phyloP scores from a whole-genome alignment of 164 flowering plant genomes.

The Liriodendron chinense region DNA sequence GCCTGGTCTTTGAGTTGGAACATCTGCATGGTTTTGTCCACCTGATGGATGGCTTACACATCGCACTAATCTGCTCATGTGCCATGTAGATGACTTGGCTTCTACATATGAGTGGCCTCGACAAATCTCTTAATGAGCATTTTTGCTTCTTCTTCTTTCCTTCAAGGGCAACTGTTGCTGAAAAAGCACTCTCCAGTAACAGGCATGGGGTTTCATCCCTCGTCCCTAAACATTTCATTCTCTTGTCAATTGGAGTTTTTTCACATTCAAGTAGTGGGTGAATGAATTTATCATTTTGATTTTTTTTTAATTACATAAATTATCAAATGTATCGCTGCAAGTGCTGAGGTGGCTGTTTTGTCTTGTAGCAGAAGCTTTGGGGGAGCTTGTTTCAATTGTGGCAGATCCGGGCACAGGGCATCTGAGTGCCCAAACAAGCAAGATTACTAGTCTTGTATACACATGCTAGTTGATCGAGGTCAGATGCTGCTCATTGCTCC shows the following conservation, averaged over 20 bases:
- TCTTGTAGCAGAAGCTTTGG: slow-evolving; percentile 57
- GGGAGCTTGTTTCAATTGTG: slow-evolving; percentile 89
- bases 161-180: background rate
- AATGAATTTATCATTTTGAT: background rate
- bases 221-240: background rate
- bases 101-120: background rate
- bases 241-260: background rate
- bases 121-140: background rate
- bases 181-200: background rate
- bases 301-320: too few species aligned
- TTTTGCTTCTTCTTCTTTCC: background rate
- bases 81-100: too few species aligned
- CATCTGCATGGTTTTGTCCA: too few species aligned
- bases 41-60: too few species aligned
- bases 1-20: too few species aligned
- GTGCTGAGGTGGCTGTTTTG: slow-evolving; percentile 7
- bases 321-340: background rate
- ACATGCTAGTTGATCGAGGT: background rate
- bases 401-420: slow-evolving; percentile 80
- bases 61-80: too few species aligned
- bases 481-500: background rate
- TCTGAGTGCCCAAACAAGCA: slow-evolving; percentile 78
- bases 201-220: background rate
- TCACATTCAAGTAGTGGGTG: background rate
- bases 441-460: slow-evolving; percentile 27